Conservation (phyloP, 2,329 filamentous ascomycete genomes). For the Arthrinium phaeospermum region DNA sequence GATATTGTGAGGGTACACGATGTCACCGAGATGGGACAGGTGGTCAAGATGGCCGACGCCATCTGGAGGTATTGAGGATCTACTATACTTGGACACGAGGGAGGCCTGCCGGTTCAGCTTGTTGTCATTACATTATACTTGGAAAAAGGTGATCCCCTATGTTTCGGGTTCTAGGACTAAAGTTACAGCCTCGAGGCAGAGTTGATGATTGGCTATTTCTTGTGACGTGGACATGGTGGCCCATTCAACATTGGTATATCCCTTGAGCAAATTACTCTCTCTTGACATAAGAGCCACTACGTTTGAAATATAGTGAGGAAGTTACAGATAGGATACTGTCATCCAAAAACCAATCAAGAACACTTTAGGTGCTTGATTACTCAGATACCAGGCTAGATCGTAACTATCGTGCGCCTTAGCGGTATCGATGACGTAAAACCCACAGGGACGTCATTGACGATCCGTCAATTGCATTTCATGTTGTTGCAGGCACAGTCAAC, state of each 20-base stretch:
- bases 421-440: slow-evolving; percentile 1
- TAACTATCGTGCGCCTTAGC: neutral
- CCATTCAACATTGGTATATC: neutral
- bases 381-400: neutral
- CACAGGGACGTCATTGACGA: neutral
- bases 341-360: neutral
- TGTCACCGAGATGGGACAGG: slow-evolving; percentile 82
- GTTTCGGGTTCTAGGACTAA: too few species aligned
- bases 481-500: neutral
- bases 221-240: neutral
- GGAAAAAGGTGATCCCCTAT: neutral
- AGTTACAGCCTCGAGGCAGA: neutral
- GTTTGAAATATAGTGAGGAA: neutral
- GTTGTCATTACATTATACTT: neutral
- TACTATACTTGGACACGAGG: too few species aligned
- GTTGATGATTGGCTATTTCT: neutral
- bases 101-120: neutral
- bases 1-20: slow-evolving; percentile 95
- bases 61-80: slow-evolving; percentile 69
- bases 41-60: slow-evolving; percentile 89
- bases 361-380: neutral
- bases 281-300: neutral
- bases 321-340: neutral
- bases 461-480: neutral
- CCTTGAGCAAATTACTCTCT: too few species aligned